Conservation (phyloP, 1,284 basidiomycete species). For the Crucibulum cyathiforme region DNA sequence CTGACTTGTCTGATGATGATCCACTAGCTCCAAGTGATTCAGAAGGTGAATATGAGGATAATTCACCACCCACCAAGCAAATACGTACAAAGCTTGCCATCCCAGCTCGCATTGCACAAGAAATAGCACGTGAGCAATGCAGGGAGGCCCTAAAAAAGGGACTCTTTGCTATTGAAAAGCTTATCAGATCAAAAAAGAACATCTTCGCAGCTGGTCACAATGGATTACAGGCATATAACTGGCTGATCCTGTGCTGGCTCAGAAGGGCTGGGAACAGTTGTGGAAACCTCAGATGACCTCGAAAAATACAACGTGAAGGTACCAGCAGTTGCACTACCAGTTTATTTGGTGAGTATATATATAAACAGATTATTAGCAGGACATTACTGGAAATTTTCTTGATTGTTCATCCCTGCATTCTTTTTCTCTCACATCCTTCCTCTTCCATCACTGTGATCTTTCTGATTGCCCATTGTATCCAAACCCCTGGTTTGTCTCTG, state of each 20-base stretch:
- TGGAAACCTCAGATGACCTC: not conserved
- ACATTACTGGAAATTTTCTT: not conserved
- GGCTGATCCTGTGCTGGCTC: not conserved
- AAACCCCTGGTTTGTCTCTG: not conserved
- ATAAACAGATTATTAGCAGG: not conserved
- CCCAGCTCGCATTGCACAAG: not conserved
- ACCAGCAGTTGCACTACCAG: too few relatives aligned
- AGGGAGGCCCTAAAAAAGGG: not conserved
- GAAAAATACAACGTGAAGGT: too few relatives aligned
- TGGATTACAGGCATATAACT: slow-evolving; percentile 23
- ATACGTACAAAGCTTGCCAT: not conserved
- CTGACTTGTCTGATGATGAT: not conserved
- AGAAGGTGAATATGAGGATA: not conserved
- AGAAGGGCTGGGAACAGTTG: not conserved
- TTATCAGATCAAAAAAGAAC: not conserved
- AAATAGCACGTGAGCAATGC: not conserved
- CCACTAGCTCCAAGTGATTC: not conserved
- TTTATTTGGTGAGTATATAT: not conserved
- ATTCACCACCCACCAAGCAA: not conserved
- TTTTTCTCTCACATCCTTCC: not conserved
- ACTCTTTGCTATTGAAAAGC: not conserved
- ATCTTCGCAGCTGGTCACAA: not conserved
- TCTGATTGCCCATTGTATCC: not conserved
- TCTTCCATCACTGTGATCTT: not conserved
- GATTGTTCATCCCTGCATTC: not conserved